Conservation (phyloP, 2,329 filamentous ascomycete species). For the Pseudogymnoascus sp. region DNA sequence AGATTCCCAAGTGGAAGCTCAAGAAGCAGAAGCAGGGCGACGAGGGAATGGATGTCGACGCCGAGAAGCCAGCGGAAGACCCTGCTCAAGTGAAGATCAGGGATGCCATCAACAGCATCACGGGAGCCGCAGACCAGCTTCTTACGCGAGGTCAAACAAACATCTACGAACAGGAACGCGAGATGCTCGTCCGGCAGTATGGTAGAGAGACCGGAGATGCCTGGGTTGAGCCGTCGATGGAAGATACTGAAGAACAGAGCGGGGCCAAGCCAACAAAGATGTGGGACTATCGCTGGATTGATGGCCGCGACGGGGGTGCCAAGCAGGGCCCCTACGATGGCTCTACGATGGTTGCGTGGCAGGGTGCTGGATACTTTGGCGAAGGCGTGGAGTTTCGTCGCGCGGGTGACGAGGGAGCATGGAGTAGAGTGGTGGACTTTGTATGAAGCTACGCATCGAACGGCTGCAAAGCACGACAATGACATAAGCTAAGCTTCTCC, state of each 20-base stretch:
- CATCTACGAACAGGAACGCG: conserved; percentile 85
- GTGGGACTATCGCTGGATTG: conserved; percentile 93
- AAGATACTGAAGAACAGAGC: conserved; percentile 27
- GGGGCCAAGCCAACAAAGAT: conserved; percentile 31
- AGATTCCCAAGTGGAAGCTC: conserved; percentile 58
- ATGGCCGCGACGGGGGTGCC: conserved; percentile 69
- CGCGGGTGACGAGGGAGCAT: conserved; percentile 41
- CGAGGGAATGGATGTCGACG: conserved; percentile 63
- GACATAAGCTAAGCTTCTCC: background rate
- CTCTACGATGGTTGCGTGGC: conserved; percentile 82
- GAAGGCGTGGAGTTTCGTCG: conserved; percentile 74
- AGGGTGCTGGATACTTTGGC: conserved; percentile 84
- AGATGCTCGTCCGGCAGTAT: conserved; percentile 75
- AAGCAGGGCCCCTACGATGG: conserved; percentile 83
- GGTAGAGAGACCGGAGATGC: conserved; percentile 76
- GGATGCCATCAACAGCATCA: conserved; percentile 70
- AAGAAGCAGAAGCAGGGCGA: conserved; percentile 53
- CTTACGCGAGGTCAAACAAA: conserved; percentile 75
- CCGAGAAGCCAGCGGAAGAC: conserved; percentile 47
- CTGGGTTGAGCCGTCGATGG: conserved; percentile 54
- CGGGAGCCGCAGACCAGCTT: conserved; percentile 80
- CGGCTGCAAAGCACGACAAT: background rate
- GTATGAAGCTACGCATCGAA: conserved; percentile 18
- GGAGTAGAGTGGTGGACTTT: conserved; percentile 29
- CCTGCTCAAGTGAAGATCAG: conserved; percentile 61